phyloP scores from a whole-genome alignment of 352 stramenopile species.

The Plasmopara muralis region DNA sequence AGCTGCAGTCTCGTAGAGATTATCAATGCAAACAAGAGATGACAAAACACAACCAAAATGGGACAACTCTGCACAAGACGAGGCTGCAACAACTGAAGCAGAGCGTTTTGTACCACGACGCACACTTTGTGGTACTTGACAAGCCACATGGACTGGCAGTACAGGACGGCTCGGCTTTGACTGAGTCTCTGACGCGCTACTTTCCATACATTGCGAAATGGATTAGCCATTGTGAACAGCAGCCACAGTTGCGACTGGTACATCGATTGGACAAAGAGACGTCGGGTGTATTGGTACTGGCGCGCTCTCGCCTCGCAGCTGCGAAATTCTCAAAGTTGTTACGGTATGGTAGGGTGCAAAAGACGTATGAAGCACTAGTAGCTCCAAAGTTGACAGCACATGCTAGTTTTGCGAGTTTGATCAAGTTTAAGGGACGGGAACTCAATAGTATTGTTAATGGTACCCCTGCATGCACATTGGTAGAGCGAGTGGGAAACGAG shows the following conservation, averaged over 20 bases:
- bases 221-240: constrained; percentile 5
- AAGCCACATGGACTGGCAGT: constrained; percentile 67
- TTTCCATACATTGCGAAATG: constrained; percentile 30
- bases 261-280: constrained; percentile 72
- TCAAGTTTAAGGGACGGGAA: constrained; percentile 18
- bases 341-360: constrained; percentile 30
- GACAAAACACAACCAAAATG: neutral
- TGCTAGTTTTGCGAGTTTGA: constrained; percentile 6
- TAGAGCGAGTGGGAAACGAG: constrained; percentile 17
- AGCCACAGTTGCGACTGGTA: constrained; percentile 36
- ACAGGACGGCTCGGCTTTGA: constrained; percentile 42
- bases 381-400: neutral
- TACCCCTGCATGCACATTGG: constrained; percentile 40
- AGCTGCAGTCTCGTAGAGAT: constrained; percentile 11
- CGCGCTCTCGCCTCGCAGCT: constrained; percentile 53
- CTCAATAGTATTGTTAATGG: constrained; percentile 35
- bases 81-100: constrained; percentile 23
- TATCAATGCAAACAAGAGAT: constrained; percentile 5
- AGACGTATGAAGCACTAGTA: constrained; percentile 62
- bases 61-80: constrained; percentile 1
- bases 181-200: constrained; percentile 37
- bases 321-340: constrained; percentile 53
- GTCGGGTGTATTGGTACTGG: constrained; percentile 58
- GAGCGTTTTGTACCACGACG: constrained; percentile 41
- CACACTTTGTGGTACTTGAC: constrained; percentile 58